Base-by-base conservation (phyloP, 1,139 yeast genomes). In the Zygosaccharomyces sapae region DNA sequence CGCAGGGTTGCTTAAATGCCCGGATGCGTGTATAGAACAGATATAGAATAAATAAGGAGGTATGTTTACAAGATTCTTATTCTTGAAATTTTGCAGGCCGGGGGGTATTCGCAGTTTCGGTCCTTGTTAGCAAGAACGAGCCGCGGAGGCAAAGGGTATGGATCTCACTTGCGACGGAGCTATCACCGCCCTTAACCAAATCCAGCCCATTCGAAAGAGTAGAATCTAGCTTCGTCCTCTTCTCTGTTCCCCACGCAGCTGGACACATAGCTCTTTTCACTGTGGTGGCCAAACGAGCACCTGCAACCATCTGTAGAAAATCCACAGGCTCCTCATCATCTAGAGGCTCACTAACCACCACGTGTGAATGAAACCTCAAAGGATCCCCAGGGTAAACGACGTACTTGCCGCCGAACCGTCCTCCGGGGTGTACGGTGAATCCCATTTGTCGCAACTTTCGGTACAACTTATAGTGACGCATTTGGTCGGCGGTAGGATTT, bases 381-480 rank as follows among this genome's bases (percentile, higher is more conserved):
- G 97, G 96, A 62, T 92, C 98, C 0, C 97, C 97, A 0, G 97
- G 97, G 57, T 92, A 92, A 1, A 92, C 89, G 45, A 92, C 78
- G 59, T 81, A 88, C 49, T 82, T 81, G 3, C 96, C 95, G 1
- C 98, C 98, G 63, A 90, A 92, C 51, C 96, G 75, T 37, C 89
- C 71, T 0, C 97, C 98, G 0, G 97, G 96, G 31, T 89, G 74
- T 19, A 89, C 55, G 56, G 63, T 85, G 61, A 75, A 83, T 0
- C 77, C 79, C 16, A 62, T 58, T 1, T 60, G 54, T 50, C 76
- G 79, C 40, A 86, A 65, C 10, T 33, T 44, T 7, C 31, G n/a
- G 41, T 42, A 48, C 7, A 39, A 19, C 4, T 30, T 41, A 12
- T 29, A 35, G 27, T 33, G 31, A n/a, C 37, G 20, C 37, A 27